phyloP scores from a whole-genome alignment of 495 filamentous ascomycete species.

The Alectoria sarmentosa region DNA sequence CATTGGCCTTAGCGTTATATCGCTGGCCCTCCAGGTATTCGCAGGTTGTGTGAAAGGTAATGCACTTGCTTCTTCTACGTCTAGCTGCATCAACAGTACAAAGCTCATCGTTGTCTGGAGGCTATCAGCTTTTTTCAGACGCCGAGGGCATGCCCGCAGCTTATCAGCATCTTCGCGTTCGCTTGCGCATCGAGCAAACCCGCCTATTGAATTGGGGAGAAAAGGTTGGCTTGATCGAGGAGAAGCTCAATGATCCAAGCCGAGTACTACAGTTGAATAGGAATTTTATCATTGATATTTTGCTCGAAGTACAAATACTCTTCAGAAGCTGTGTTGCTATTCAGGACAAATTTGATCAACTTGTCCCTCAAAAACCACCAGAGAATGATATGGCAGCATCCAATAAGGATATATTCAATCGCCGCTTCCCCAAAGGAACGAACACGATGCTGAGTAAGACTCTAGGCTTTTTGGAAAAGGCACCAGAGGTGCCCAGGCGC shows the following conservation, averaged over 20 bases:
- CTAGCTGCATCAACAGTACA: too few species aligned
- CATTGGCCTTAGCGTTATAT: too few species aligned
- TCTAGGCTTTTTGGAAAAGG: slow-evolving; percentile 5
- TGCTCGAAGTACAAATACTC: slow-evolving; percentile 19
- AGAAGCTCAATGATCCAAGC: slow-evolving; percentile 7
- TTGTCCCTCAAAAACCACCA: background rate
- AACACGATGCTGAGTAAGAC: slow-evolving; percentile 5
- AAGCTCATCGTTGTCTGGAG: too few species aligned
- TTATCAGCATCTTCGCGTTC: slow-evolving; percentile 21
- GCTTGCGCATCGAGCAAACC: slow-evolving; percentile 19
- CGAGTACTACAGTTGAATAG: slow-evolving; percentile 12
- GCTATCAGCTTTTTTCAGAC: slow-evolving; percentile 22
- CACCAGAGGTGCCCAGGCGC: background rate
- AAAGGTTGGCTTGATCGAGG: slow-evolving; percentile 17
- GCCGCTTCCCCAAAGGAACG: background rate
- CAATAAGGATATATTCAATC: too few species aligned
- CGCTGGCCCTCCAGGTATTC: too few species aligned
- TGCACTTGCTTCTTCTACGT: too few species aligned
- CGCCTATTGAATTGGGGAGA: slow-evolving; percentile 24
- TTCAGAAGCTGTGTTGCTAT: slow-evolving; percentile 16
- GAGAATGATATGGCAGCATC: too few species aligned
- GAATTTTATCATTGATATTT: slow-evolving; percentile 18
- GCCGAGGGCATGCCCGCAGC: slow-evolving; percentile 17
- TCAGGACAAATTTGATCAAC: slow-evolving; percentile 1
- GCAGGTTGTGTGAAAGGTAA: too few species aligned